Evolutionary conservation across 2,329 filamentous ascomycete species (phyloP), one percentile per base, ranked within the genome.

Genomic region (Fusarium sp.): DNA sequence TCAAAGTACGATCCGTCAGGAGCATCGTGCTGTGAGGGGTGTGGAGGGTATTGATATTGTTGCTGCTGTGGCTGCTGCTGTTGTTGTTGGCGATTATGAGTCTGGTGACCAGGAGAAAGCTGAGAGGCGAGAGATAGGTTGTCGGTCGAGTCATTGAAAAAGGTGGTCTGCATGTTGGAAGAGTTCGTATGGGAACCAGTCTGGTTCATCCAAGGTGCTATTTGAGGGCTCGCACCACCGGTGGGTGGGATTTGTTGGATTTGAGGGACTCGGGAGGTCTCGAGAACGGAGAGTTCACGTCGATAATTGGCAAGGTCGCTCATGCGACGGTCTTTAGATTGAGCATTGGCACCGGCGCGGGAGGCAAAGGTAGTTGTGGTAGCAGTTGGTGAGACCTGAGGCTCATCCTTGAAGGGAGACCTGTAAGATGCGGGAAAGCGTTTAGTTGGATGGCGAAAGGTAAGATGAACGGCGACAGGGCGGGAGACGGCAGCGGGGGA

Each of bases 61-160:
- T 35, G 33, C 14, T 37, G 33, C 25, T 35, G 33, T n/a, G 19
- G 19, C 19, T 63, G 59, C 8, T 64, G 84, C 83, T 64, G 82
- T 84, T 54, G 64, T 50, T 56, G 75, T 76, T 71, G 74, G 64
- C 71, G 76, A 61, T 65, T 68, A 51, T 64, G 73, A 30, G 74
- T 37, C 4, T 90, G 87, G 73, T 91, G 89, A 55, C 87, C 86
- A 1, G 92, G 90, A 32, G 92, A 94, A 53, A 92, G 81, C 72
- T 93, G 93, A 30, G 87, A 88, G 32, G 79, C 78, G 23, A 82
- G 75, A 14, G 86, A 87, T 54, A 91, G 75, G 74, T 89, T 90
- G 74, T 94, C 92, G 81, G 85, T 90, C 33, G 90, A 92, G 75
- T 94, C 90, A 77, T 93, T 88, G 79, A 88, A 91, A 78, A 93